Evolutionary conservation across 2,329 filamentous ascomycete genomes (phyloP), one percentile per base, ranked within the genome.

Genomic region (Rhynchosporium agropyri): DNA sequence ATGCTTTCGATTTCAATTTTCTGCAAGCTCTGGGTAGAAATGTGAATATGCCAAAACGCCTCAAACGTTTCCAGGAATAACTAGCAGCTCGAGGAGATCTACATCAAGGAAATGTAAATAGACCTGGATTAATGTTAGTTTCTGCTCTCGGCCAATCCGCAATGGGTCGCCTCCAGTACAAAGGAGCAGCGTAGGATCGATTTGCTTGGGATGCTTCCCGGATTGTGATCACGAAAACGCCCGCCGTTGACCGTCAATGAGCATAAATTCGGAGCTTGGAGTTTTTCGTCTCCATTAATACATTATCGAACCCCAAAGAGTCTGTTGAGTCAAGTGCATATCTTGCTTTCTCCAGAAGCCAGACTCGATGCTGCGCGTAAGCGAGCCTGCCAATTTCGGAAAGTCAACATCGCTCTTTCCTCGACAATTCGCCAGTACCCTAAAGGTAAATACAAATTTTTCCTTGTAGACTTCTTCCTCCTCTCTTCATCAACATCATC

Each of bases 371-470:
- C 51, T 42, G 33, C 9, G 6, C 9, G 33, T 20, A 12, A 26
- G 36, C 20, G 36, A 20, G 20, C 36, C 20, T 54, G 33, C 51
- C 9, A 8, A 4, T 4, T 42, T 10, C 3, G 6, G 3, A 3
- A 54, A 7, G 9, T 54, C 36, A 40, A 42, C 20, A 42, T 42
- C n/a, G 10, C 13, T 54, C 51, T 13, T 54, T 54, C 51, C 51
- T 28, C 15, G 12, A 5, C 3, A 7, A 3, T 20, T 20, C 20
- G 20, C 20, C 20, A 20, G 20, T 20, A 0, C 4, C 4, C 26
- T 28, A 26, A 28, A 12, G 10, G 9, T n/a, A 53, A 54, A 9
- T 54, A 40, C 38, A 4, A 5, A 28, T 3, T 15, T 26, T 15
- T n/a, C 10, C 29, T 6, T 5, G 3, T 15, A 5, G 13, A 20